Evolutionary conservation across 1,284 basidiomycete species (phyloP).

Genomic region (Spongiforma sp.): DNA sequence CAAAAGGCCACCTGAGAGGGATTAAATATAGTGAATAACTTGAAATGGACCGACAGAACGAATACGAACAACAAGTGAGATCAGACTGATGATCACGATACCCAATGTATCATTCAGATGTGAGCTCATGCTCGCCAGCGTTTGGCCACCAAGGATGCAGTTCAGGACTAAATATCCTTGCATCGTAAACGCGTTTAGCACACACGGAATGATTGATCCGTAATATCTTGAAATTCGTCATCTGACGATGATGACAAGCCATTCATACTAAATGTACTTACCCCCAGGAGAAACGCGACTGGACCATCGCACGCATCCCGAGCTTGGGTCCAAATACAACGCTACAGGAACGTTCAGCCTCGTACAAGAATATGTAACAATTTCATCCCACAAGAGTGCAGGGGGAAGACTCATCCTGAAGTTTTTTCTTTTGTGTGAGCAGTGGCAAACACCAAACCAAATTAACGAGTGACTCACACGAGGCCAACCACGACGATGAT

Average conservation of each 20-base stretch:
- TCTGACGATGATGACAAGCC: conserved; percentile 20
- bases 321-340: conserved; percentile 64
- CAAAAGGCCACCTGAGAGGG: conserved; percentile 53
- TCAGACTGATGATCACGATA: conserved; percentile 78
- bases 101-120: conserved; percentile 62
- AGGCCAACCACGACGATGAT: conserved; percentile 59
- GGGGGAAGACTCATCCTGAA: conserved; percentile 42
- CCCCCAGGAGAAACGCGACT: too few species aligned
- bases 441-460: neutral
- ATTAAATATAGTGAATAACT: neutral
- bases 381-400: conserved; percentile 57
- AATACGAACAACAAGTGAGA: too few species aligned
- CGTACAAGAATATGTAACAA: neutral
- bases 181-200: conserved; percentile 69
- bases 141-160: conserved; percentile 81
- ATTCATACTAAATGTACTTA: conserved; percentile 18
- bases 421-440: conserved; percentile 1
- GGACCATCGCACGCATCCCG: too few species aligned
- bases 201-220: conserved; percentile 65
- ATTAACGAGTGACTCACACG: conserved; percentile 45
- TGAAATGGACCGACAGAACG: conserved; percentile 36
- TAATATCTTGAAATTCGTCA: conserved; percentile 57
- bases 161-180: conserved; percentile 81
- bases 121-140: conserved; percentile 72
- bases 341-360: conserved; percentile 32